A percentile compares a stretch with the other conserved stretches of the same genome.
These are phyloP conservation scores for Trichoderma sp. DNA, from an alignment of 2,329 filamentous ascomycete species.

Conservation along the genomic window DNA sequence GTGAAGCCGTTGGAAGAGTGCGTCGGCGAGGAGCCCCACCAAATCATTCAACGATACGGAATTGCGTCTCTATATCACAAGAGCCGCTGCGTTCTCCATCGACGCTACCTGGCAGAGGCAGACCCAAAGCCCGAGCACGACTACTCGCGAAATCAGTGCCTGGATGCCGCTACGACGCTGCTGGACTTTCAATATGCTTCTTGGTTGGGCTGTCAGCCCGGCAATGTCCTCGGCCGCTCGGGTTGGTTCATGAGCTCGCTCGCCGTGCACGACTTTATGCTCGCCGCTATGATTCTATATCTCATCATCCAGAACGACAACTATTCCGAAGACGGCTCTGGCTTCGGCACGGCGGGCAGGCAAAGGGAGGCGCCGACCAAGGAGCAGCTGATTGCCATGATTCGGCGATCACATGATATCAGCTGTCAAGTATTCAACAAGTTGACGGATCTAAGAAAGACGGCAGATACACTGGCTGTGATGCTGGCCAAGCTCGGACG, in stretches of 20 bases:
- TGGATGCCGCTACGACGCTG: constrained; percentile 49
- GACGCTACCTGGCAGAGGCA: constrained; percentile 49
- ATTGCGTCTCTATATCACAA: constrained; percentile 54
- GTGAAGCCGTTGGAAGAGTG: constrained; percentile 48
- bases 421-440: constrained; percentile 43
- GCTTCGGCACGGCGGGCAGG: constrained; percentile 37
- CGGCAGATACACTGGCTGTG: constrained; percentile 44
- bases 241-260: constrained; percentile 59
- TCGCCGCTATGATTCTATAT: constrained; percentile 61
- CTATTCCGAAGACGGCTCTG: constrained; percentile 38
- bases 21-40: constrained; percentile 46
- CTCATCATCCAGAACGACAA: constrained; percentile 47
- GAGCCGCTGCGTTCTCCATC: constrained; percentile 54
- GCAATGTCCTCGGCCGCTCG: constrained; percentile 50
- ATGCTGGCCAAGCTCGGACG: constrained; percentile 45
- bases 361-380: constrained; percentile 36
- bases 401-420: constrained; percentile 44
- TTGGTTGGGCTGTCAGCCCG: constrained; percentile 50
- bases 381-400: constrained; percentile 39
- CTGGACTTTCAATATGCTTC: constrained; percentile 49
- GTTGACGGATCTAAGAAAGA: constrained; percentile 44
- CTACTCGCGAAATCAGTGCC: constrained; percentile 51
- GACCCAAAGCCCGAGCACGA: constrained; percentile 45
- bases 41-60: constrained; percentile 53
- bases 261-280: constrained; percentile 59